Evolutionary conservation across 495 filamentous ascomycete genomes (phyloP).

Genomic region (Cryomyces minteri): DNA sequence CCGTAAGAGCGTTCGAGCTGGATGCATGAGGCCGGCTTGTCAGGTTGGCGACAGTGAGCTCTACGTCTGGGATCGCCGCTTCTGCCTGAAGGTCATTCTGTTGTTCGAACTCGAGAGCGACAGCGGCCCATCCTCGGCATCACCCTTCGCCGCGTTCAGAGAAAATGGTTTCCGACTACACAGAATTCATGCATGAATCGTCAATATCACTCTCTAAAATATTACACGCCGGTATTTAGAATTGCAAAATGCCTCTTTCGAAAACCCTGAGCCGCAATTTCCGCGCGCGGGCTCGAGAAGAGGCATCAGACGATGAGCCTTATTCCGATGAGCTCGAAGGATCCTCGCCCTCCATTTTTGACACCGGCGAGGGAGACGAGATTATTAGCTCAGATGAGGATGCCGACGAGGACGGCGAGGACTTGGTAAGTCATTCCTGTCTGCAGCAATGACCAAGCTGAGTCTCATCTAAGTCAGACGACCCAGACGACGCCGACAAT

Average conservation of each 20-base stretch:
- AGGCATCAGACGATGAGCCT: slow-evolving; percentile 9
- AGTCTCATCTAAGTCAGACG: slow-evolving; percentile 17
- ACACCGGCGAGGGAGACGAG: slow-evolving; percentile 12
- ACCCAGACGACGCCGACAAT: slow-evolving; percentile 16
- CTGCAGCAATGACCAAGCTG: slow-evolving; percentile 2
- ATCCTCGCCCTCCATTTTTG: slow-evolving; percentile 14
- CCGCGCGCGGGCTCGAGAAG: slow-evolving; percentile 1
- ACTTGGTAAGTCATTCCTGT: slow-evolving; percentile 1
- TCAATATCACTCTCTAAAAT: too few species aligned
- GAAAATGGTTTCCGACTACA: too few species aligned
- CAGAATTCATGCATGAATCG: not conserved
- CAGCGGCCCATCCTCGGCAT: too few species aligned
- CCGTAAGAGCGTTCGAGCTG: too few species aligned
- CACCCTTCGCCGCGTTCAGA: too few species aligned
- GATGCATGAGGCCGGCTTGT: too few species aligned
- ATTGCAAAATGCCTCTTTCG: too few species aligned
- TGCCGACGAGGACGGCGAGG: slow-evolving; percentile 12
- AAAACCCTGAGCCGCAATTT: not conserved
- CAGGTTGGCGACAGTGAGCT: too few species aligned
- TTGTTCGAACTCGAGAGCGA: too few species aligned
- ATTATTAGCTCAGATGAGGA: slow-evolving; percentile 4
- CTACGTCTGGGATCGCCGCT: too few species aligned
- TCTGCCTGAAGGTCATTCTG: too few species aligned
- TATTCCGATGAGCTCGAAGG: slow-evolving; percentile 10
- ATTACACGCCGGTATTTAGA: too few species aligned